Conservation (phyloP, 192 early-diverging fungal species). For the Coemansia sp. region DNA sequence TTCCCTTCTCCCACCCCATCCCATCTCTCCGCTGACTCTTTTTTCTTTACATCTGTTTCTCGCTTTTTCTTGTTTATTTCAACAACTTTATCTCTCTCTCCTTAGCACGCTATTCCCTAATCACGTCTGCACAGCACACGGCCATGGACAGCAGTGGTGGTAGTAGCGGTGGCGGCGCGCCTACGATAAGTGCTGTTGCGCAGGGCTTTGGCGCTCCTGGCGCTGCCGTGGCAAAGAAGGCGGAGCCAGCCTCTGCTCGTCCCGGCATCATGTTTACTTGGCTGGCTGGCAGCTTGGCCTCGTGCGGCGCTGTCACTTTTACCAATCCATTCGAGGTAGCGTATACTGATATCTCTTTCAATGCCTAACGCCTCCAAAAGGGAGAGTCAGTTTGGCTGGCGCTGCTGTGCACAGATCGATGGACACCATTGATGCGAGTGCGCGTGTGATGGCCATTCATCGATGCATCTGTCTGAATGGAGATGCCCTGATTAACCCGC, state of each 20-base stretch:
- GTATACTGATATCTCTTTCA: not conserved
- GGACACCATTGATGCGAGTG: not conserved
- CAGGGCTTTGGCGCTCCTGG: not conserved
- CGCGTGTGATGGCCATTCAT: constrained; percentile 2
- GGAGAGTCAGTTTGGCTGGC: not conserved
- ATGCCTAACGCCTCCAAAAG: not conserved
- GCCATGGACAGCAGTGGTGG: not conserved
- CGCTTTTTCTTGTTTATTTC: not conserved
- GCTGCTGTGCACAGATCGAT: not conserved
- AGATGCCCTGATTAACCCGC: not conserved
- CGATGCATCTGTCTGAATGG: not conserved
- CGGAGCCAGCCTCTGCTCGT: constrained; percentile 5
- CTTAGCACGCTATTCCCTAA: not conserved
- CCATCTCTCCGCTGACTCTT: not conserved
- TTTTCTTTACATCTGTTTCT: not conserved
- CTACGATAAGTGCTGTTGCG: not conserved
- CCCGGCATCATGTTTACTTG: constrained; percentile 53
- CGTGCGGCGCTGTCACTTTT: constrained; percentile 89
- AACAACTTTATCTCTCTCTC: not conserved
- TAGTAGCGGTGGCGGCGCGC: not conserved
- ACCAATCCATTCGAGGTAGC: constrained; percentile 93
- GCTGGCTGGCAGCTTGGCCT: constrained; percentile 77
- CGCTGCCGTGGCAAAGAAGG: not conserved
- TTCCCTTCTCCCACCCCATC: not conserved
- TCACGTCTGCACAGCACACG: not conserved